These are phyloP conservation scores for Tephrocybe sp. DNA, from an alignment of 768 basidiomycete species.

Conservation along the genomic window DNA sequence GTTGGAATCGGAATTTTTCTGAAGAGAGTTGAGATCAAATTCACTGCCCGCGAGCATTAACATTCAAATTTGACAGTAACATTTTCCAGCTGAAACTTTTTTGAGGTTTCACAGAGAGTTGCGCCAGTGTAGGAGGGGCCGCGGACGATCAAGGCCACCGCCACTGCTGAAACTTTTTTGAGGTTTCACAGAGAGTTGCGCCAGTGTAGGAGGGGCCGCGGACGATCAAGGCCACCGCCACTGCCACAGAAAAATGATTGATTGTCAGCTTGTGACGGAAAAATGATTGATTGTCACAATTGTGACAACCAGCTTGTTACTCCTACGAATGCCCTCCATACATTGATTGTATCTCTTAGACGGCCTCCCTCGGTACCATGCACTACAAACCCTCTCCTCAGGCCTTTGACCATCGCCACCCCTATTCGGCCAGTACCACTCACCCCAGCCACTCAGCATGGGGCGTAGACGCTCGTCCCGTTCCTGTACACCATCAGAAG, in stretches of 20 bases:
- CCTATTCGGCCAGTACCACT: conserved; percentile 19
- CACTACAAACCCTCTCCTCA: conserved; percentile 20
- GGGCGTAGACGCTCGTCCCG: conserved; percentile 27
- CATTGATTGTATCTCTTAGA: conserved; percentile 8
- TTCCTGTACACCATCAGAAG: conserved; percentile 30
- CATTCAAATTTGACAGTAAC: no score
- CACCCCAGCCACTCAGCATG: conserved; percentile 24
- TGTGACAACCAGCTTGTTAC: no score
- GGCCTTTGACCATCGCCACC: conserved; percentile 23
- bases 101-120: no score
- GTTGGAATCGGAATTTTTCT: no score
- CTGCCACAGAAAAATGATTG: conserved; percentile 9
- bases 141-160: conserved; percentile 3
- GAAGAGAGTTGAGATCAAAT: no score
- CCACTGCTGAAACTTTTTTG: no score
- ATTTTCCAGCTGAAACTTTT: no score
- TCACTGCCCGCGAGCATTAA: no score
- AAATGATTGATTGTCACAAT: conserved; percentile 2
- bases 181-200: no score
- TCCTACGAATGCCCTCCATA: conserved; percentile 12
- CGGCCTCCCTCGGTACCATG: conserved; percentile 22
- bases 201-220: no score
- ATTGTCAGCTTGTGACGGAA: no score
- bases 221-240: conserved; percentile 3
- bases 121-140: no score